Base-by-base conservation (phyloP, 345 rosid genomes). In the Aquilaria sinensis region DNA sequence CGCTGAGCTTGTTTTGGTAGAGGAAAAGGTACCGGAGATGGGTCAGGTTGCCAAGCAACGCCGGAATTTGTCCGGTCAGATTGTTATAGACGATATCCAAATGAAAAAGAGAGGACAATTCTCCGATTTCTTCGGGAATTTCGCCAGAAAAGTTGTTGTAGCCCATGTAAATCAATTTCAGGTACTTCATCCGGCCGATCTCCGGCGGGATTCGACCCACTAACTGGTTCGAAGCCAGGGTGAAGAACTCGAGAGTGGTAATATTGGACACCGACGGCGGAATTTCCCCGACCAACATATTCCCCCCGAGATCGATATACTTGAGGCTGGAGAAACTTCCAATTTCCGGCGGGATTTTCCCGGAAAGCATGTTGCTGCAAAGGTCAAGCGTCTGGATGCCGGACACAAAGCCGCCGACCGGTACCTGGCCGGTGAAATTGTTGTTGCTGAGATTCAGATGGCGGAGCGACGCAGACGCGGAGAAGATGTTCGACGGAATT, bases 11-110 rank as follows among this genome's bases (percentile, higher is more conserved):
- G 65, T 92, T 92, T 71, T 81, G 89, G 67, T 89, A 92, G 58
- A 92, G 89, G 65, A 89, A 92, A 12, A 92, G 75, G 67, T 82
- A 81, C 53, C 70, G 70, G 62, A 92, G 91, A 56, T 81, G 29
- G 50, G 62, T 62, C 11, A 92, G 86, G 72, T 81, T 75, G 15
- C 93, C 91, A 0, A 92, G 45, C 43, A 88, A 74, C 2, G 84
- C 6, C 43, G 98, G 96, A 57, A 92, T 92, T 11, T 68, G 57
- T 31, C 96, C 96, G 0, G 82, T 78, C 74, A 92, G 83, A 66
- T 87, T 92, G 77, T 92, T 92, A 73, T 89, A 89, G 58, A 92
- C 98, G 62, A 92, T 82, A 68, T 92, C 96, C 67, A 92, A 93
- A 60, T 89, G 98, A 67, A 67, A 75, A 29, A 92, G 67, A 48